A percentile compares a stretch with the other conserved stretches of the same genome.
phyloP scores from a whole-genome alignment of 1,284 basidiomycete genomes.

The Abortiporus biennis region DNA sequence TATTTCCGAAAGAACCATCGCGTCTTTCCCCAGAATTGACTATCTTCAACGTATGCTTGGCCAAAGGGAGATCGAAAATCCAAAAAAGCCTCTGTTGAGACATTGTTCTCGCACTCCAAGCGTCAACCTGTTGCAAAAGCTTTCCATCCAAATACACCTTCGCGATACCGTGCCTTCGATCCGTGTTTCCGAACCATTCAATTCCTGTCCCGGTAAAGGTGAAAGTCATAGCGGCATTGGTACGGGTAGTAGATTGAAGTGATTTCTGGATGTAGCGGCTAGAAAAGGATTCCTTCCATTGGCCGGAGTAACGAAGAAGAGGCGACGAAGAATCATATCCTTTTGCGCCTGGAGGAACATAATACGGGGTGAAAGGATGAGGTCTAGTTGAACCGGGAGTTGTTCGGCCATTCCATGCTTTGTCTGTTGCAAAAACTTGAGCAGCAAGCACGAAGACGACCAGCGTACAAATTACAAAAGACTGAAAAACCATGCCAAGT shows the following conservation, averaged over 20 bases:
- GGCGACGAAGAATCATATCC: conserved; percentile 63
- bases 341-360: conserved; percentile 65
- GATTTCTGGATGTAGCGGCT: conserved; percentile 43
- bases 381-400: conserved; percentile 42
- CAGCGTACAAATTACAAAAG: conserved; percentile 20
- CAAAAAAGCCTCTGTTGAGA: conserved; percentile 64
- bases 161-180: conserved; percentile 46
- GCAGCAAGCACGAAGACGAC: conserved; percentile 13
- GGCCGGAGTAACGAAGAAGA: conserved; percentile 51
- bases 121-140: conserved; percentile 37
- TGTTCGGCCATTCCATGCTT: conserved; percentile 64
- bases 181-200: conserved; percentile 69
- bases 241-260: conserved; percentile 40
- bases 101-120: conserved; percentile 32
- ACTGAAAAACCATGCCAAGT: no score
- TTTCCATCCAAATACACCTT: conserved; percentile 55
- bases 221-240: conserved; percentile 48
- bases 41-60: conserved; percentile 58
- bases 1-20: conserved; percentile 27
- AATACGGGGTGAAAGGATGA: conserved; percentile 55
- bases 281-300: conserved; percentile 52
- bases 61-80: conserved; percentile 44
- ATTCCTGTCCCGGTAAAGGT: conserved; percentile 65
- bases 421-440: conserved; percentile 22
- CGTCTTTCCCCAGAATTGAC: conserved; percentile 44